Percentiles rank a stretch among this genome's conserved stretches.
Evolutionary conservation across 1,284 basidiomycete species (phyloP).

Genomic region (Tremellales sp.): DNA sequence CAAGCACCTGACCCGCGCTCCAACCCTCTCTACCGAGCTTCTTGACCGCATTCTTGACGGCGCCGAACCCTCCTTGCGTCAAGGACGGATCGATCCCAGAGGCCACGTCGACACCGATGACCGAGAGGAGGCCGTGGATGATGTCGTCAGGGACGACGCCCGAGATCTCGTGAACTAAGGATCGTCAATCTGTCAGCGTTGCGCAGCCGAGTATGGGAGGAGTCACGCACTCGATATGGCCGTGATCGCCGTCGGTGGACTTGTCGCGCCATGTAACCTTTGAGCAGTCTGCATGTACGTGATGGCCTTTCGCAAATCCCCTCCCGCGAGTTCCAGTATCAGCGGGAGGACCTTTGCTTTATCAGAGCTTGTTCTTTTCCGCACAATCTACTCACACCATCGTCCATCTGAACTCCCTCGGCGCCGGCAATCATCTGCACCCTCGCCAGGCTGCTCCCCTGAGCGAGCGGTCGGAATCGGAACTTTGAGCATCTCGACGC

Average conservation of each 20-base stretch:
- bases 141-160: slow-evolving; percentile 82
- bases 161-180: slow-evolving; percentile 88
- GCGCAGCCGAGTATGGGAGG: neutral
- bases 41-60: slow-evolving; percentile 69
- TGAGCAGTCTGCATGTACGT: slow-evolving; percentile 97
- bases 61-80: slow-evolving; percentile 61
- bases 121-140: slow-evolving; percentile 64
- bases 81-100: slow-evolving; percentile 55
- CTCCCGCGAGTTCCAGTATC: slow-evolving; percentile 60
- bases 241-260: slow-evolving; percentile 68
- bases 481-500: slow-evolving; percentile 99
- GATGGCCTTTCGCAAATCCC: slow-evolving; percentile 96
- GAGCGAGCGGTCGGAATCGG: slow-evolving; percentile 89
- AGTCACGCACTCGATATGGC: slow-evolving; percentile 50
- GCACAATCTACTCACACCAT: slow-evolving; percentile 40
- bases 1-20: slow-evolving; percentile 83
- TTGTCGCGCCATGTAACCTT: slow-evolving; percentile 67
- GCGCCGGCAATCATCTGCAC: slow-evolving; percentile 71
- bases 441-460: slow-evolving; percentile 67
- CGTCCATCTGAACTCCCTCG: slow-evolving; percentile 53
- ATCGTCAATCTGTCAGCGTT: neutral
- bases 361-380: neutral
- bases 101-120: slow-evolving; percentile 68
- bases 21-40: slow-evolving; percentile 81
- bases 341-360: slow-evolving; percentile 40